Conservation (phyloP, 805 yeast genomes). For the Yamadazyma ubonensis region DNA sequence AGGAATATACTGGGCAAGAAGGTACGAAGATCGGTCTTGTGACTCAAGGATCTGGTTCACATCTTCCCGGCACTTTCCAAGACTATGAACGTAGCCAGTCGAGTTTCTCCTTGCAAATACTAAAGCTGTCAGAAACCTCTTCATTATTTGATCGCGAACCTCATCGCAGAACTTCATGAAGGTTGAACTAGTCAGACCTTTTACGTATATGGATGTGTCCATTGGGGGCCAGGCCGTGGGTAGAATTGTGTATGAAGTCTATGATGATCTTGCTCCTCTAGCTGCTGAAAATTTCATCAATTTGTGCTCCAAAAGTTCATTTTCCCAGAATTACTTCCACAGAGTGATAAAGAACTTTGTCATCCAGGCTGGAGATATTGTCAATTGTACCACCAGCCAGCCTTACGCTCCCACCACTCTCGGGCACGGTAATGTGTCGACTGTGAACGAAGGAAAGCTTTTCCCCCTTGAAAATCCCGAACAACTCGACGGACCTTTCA, state of each 20-base stretch:
- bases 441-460: constrained; percentile 17
- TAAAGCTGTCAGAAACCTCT: no score
- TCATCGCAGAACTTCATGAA: constrained; percentile 25
- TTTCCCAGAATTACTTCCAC: constrained; percentile 52
- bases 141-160: background rate
- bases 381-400: constrained; percentile 27
- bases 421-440: constrained; percentile 37
- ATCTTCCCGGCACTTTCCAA: constrained; percentile 37
- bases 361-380: constrained; percentile 66
- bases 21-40: constrained; percentile 60
- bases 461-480: constrained; percentile 61
- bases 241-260: constrained; percentile 59
- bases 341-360: constrained; percentile 67
- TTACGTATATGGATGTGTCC: constrained; percentile 52
- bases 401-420: constrained; percentile 24
- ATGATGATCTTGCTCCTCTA: constrained; percentile 52
- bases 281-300: constrained; percentile 51
- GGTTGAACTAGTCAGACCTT: constrained; percentile 27
- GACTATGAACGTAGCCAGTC: constrained; percentile 12
- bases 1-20: constrained; percentile 70
- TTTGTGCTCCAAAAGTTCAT: constrained; percentile 40
- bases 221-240: constrained; percentile 48
- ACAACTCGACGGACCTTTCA: constrained; percentile 45
- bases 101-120: no score
- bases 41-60: constrained; percentile 45